These are phyloP conservation scores for Podochytrium sp. DNA, from an alignment of 192 early-diverging fungal species.

Conservation along the genomic window DNA sequence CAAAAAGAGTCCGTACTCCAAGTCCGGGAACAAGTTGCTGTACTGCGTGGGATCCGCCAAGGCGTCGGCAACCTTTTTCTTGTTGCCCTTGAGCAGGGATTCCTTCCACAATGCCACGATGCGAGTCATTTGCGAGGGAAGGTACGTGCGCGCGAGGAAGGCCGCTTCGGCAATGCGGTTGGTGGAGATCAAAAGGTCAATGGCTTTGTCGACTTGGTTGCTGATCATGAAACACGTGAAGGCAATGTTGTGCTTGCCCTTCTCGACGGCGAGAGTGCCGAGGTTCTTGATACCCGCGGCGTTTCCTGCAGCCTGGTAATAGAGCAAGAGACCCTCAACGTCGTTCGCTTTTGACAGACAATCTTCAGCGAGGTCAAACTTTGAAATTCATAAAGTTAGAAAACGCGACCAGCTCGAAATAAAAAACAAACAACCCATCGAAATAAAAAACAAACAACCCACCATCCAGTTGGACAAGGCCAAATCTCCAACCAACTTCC, in stretches of 20 bases:
- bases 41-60: slow-evolving; percentile 85
- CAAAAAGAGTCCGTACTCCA: slow-evolving; percentile 62
- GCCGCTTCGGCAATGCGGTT: slow-evolving; percentile 95
- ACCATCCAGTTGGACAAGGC: slow-evolving; percentile 88
- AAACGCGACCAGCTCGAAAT: too few species aligned
- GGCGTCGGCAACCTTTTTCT: slow-evolving; percentile 83
- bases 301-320: slow-evolving; percentile 91
- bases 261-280: slow-evolving; percentile 68
- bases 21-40: slow-evolving; percentile 86
- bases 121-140: slow-evolving; percentile 61
- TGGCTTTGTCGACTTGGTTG: slow-evolving; percentile 77
- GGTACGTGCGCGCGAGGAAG: slow-evolving; percentile 87
- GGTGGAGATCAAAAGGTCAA: slow-evolving; percentile 84
- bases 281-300: slow-evolving; percentile 73
- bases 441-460: slow-evolving; percentile 4
- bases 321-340: slow-evolving; percentile 84
- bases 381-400: neutral
- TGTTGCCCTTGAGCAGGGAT: slow-evolving; percentile 65
- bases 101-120: slow-evolving; percentile 83
- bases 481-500: slow-evolving; percentile 90
- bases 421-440: neutral
- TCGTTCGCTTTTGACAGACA: slow-evolving; percentile 88
- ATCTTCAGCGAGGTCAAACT: slow-evolving; percentile 86
- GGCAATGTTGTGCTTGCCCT: slow-evolving; percentile 90
- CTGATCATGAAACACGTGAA: slow-evolving; percentile 81